These are phyloP conservation scores for Mrakiaceae sp. DNA, from an alignment of 1,284 basidiomycete genomes.

Conservation along the genomic window DNA sequence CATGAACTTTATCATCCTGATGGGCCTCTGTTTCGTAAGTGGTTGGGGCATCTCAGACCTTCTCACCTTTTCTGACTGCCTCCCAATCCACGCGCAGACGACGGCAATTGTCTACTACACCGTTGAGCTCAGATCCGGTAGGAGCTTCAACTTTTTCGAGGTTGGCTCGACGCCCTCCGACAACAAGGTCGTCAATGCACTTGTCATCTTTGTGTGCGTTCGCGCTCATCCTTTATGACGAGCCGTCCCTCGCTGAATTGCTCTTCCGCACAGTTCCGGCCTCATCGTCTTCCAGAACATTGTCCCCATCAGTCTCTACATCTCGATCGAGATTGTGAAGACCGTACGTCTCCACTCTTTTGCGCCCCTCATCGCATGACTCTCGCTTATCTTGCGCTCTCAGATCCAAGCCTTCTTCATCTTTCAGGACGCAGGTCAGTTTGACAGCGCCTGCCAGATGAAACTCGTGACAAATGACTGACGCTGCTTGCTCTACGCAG, in stretches of 20 bases:
- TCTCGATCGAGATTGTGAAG: constrained; percentile 52
- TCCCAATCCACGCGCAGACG: constrained; percentile 15
- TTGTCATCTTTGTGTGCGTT: constrained; percentile 64
- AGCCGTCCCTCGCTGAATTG: not conserved
- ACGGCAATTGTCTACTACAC: constrained; percentile 61
- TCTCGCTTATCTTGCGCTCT: not conserved
- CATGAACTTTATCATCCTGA: constrained; percentile 78
- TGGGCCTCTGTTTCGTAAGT: constrained; percentile 54
- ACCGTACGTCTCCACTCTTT: constrained; percentile 23
- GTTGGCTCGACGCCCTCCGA: constrained; percentile 49
- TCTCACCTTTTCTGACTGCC: not conserved
- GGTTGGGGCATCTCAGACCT: not conserved
- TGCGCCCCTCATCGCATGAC: not conserved
- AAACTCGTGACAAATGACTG: not conserved
- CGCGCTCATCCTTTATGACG: not conserved
- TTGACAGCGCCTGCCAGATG: not conserved
- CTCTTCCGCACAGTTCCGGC: constrained; percentile 11
- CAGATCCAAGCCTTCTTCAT: constrained; percentile 43
- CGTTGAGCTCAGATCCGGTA: constrained; percentile 49
- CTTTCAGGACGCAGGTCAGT: constrained; percentile 62
- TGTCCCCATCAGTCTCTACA: constrained; percentile 92
- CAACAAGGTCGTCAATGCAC: constrained; percentile 57
- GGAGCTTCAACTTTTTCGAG: constrained; percentile 67
- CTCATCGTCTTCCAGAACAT: constrained; percentile 97
- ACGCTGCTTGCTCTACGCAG: not conserved